These are phyloP conservation scores for Rhamnella rubrinervis DNA, from an alignment of 331 rosid genomes.

Conservation along the genomic window DNA sequence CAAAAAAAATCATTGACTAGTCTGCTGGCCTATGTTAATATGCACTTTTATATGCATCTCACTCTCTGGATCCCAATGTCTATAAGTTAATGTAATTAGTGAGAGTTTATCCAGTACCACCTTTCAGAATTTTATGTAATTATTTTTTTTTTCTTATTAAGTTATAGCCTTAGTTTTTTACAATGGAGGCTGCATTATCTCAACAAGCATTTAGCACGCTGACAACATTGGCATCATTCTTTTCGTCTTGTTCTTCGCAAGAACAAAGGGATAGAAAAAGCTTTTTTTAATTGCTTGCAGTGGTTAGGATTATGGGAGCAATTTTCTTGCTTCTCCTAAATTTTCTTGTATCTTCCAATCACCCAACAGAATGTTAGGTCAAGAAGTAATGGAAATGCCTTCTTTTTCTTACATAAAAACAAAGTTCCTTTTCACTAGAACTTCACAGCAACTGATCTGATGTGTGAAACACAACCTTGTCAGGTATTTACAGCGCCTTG, in stretches of 20 bases:
- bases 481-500: not conserved
- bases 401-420: not conserved
- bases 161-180: slow-evolving; percentile 18
- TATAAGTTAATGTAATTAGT: slow-evolving; percentile 69
- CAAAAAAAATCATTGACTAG: slow-evolving; percentile 65
- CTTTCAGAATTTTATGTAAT: slow-evolving; percentile 34
- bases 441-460: not conserved
- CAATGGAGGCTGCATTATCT: slow-evolving; percentile 12
- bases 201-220: not conserved
- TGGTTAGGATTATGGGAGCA: not conserved
- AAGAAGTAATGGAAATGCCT: no score
- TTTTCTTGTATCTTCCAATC: not conserved
- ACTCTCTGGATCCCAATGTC: slow-evolving; percentile 48
- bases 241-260: not conserved
- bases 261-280: not conserved
- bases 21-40: slow-evolving; percentile 55
- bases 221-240: not conserved
- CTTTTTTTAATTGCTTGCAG: not conserved
- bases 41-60: slow-evolving; percentile 50
- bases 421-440: not conserved
- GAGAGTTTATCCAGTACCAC: slow-evolving; percentile 39
- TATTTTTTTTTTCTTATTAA: slow-evolving; percentile 23
- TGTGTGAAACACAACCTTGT: not conserved
- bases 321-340: not conserved
- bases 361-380: not conserved